phyloP scores from a whole-genome alignment of 176 grass and related monocot species.

The Aegilops longissima region DNA sequence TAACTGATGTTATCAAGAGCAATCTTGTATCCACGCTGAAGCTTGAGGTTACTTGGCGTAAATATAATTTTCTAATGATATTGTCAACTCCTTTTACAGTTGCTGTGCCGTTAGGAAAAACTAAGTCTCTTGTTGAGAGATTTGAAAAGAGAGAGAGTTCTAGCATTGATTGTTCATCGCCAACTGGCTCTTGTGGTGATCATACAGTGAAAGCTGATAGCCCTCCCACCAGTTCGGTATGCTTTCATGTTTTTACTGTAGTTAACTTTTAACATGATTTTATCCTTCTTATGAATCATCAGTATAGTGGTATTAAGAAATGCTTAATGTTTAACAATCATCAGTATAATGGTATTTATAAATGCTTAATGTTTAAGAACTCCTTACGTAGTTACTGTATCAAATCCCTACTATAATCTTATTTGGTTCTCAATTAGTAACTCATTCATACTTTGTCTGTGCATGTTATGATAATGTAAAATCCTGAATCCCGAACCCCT shows the following conservation, averaged over 20 bases:
- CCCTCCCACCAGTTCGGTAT: constrained; percentile 32
- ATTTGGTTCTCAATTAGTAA: constrained; percentile 1
- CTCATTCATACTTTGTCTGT: background rate
- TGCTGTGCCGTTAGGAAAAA: constrained; percentile 86
- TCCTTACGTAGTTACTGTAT: background rate
- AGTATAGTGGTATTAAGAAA: background rate
- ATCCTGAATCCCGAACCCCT: background rate
- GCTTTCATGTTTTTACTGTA: constrained; percentile 24
- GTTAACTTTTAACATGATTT: constrained; percentile 14
- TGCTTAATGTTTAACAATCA: background rate
- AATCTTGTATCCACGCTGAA: constrained; percentile 22
- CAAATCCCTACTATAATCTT: background rate
- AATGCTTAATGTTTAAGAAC: constrained; percentile 1
- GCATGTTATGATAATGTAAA: constrained; percentile 14
- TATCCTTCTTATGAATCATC: background rate
- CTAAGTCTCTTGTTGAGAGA: constrained; percentile 84
- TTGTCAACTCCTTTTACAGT: constrained; percentile 58
- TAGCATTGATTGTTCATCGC: constrained; percentile 43
- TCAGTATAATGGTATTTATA: background rate
- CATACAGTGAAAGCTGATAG: constrained; percentile 28
- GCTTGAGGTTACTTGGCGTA: background rate
- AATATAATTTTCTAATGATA: constrained; percentile 33
- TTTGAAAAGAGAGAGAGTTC: constrained; percentile 85
- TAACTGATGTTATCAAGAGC: constrained; percentile 24
- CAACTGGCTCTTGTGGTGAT: constrained; percentile 37